phyloP scores from a whole-genome alignment of 2,329 filamentous ascomycete genomes.

The Amylocarpus encephaloides region DNA sequence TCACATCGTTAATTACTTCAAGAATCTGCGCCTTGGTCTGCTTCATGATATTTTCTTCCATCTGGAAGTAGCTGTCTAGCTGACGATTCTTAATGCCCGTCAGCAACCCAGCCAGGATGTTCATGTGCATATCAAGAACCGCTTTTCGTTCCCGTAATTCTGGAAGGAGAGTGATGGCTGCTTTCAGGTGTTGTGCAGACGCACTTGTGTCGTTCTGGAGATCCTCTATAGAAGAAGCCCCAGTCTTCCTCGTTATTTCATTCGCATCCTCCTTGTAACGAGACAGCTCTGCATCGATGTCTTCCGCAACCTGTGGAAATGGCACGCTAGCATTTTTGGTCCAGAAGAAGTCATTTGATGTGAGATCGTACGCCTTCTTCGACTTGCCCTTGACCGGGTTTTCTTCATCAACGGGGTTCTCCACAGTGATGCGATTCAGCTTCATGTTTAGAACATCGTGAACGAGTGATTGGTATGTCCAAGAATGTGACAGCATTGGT shows the following conservation, averaged over 20 bases:
- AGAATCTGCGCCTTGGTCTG: conserved; percentile 85
- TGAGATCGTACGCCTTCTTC: conserved; percentile 87
- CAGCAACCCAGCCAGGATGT: conserved; percentile 73
- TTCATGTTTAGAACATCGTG: conserved; percentile 72
- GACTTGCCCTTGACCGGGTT: conserved; percentile 68
- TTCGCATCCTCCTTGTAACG: conserved; percentile 94
- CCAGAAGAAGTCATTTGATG: conserved; percentile 93
- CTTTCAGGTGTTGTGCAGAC: conserved; percentile 90
- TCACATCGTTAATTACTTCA: conserved; percentile 72
- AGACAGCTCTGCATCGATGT: conserved; percentile 88
- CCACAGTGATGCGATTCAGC: conserved; percentile 90
- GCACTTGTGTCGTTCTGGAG: conserved; percentile 82
- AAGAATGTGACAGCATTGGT: conserved; percentile 97
- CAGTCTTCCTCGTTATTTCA: conserved; percentile 92
- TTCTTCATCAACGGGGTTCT: conserved; percentile 71
- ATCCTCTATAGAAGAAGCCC: conserved; percentile 86
- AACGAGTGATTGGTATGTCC: conserved; percentile 81
- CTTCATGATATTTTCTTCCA: conserved; percentile 89
- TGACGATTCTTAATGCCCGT: conserved; percentile 88
- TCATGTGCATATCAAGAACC: conserved; percentile 98
- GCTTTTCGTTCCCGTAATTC: conserved; percentile 89
- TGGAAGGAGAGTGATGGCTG: conserved; percentile 86
- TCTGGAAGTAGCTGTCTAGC: conserved; percentile 90
- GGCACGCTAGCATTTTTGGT: conserved; percentile 82
- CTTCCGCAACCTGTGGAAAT: conserved; percentile 93